A percentile compares a stretch with the other conserved stretches of the same genome.
phyloP scores from a whole-genome alignment of 345 rosid genomes.

The Brassica juncea region DNA sequence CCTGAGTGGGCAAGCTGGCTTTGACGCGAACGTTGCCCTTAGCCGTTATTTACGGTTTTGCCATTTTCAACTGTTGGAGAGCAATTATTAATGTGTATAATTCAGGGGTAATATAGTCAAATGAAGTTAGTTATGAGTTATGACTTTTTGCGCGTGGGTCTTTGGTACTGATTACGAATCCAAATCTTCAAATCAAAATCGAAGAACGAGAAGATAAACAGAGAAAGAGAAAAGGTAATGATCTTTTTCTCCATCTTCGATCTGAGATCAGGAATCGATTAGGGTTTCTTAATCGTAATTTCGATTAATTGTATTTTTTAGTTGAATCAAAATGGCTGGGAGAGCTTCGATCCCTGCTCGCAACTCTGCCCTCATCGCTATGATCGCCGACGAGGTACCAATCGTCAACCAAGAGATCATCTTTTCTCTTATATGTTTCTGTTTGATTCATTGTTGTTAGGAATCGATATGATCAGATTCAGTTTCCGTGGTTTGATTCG shows the following conservation, averaged over 20 bases:
- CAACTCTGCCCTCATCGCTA: constrained; percentile 69
- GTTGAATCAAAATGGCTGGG: constrained; percentile 56
- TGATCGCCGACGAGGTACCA: constrained; percentile 78
- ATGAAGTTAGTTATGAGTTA: background rate
- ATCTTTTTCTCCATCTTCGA: background rate
- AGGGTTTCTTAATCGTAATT: background rate
- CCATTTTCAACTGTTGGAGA: constrained; percentile 8
- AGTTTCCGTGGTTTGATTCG: background rate
- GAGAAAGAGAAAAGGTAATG: constrained; percentile 29
- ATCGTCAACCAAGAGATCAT: background rate
- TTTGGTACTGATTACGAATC: constrained; percentile 37
- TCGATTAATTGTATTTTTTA: background rate
- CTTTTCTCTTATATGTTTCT: background rate
- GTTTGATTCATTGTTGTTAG: background rate
- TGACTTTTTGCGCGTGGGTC: constrained; percentile 33
- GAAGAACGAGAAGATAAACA: background rate
- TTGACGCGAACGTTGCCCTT: constrained; percentile 34
- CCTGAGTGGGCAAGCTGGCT: constrained; percentile 41
- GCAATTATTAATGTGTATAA: background rate
- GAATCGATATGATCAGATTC: background rate
- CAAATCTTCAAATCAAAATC: constrained; percentile 24
- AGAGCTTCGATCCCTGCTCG: constrained; percentile 57
- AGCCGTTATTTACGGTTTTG: constrained; percentile 18
- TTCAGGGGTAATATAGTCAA: constrained; percentile 8
- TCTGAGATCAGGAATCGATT: constrained; percentile 15